Conservation (phyloP, 176 grass and related monocot species). For the Tillandsia leiboldiana region DNA sequence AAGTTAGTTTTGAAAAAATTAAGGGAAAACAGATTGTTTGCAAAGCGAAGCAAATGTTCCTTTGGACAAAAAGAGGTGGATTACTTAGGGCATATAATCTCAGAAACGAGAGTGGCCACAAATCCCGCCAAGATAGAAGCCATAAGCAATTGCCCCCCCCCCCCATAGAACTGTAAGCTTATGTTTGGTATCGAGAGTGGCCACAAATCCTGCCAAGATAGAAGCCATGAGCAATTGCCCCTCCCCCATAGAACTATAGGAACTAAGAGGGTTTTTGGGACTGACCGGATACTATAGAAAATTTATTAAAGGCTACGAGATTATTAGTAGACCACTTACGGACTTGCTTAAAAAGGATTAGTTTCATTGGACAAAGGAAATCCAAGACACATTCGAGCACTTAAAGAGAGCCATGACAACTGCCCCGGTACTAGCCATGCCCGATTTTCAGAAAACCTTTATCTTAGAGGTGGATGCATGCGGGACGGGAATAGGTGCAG, state of each 20-base stretch:
- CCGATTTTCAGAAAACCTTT: not conserved
- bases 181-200: not conserved
- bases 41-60: not conserved
- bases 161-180: too few species aligned
- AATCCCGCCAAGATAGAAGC: not conserved
- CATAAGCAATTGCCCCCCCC: not conserved
- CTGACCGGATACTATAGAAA: not conserved
- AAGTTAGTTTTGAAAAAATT: not conserved
- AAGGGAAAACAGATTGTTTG: not conserved
- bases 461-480: not conserved
- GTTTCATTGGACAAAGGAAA: not conserved
- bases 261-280: not conserved
- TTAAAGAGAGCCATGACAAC: not conserved
- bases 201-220: not conserved
- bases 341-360: not conserved
- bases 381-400: not conserved
- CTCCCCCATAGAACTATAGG: too few species aligned
- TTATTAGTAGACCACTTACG: not conserved
- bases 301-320: not conserved
- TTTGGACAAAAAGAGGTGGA: not conserved
- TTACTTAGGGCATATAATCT: not conserved
- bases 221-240: not conserved
- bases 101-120: not conserved
- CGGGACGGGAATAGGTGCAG: not conserved
- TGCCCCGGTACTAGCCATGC: not conserved